phyloP scores from a whole-genome alignment of 148 eudicot species.

The Arbutus unedo region DNA sequence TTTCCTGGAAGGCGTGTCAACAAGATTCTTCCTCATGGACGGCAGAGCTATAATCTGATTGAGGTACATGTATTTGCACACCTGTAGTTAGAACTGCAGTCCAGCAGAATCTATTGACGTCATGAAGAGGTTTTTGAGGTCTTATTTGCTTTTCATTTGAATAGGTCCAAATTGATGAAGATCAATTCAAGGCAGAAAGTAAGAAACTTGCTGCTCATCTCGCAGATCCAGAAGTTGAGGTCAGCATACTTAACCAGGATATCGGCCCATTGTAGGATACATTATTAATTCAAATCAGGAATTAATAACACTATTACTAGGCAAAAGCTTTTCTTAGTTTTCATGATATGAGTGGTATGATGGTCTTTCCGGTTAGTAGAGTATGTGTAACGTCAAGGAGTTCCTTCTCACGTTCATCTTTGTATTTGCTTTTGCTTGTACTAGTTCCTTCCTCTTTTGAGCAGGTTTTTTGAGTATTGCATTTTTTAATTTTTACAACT shows the following conservation, averaged over 20 bases:
- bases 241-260: conserved; percentile 27
- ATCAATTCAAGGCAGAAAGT: conserved; percentile 67
- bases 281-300: not conserved
- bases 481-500: no score
- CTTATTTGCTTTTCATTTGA: not conserved
- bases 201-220: conserved; percentile 87
- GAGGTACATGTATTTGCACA: conserved; percentile 51
- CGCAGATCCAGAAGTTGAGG: conserved; percentile 99
- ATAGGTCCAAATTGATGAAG: conserved; percentile 78
- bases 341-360: not conserved
- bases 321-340: not conserved
- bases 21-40: conserved; percentile 95
- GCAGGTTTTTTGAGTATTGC: not conserved
- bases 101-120: not conserved
- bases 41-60: conserved; percentile 64
- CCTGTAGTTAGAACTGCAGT: not conserved
- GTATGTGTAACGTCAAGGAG: not conserved
- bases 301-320: not conserved
- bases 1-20: conserved; percentile 92
- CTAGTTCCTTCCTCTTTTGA: not conserved
- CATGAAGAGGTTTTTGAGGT: conserved; percentile 7
- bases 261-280: not conserved
- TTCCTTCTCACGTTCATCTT: not conserved
- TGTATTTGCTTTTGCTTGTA: not conserved
- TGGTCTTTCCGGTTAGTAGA: not conserved